phyloP scores from a whole-genome alignment of 495 filamentous ascomycete genomes.

The Tuber magnatum region DNA sequence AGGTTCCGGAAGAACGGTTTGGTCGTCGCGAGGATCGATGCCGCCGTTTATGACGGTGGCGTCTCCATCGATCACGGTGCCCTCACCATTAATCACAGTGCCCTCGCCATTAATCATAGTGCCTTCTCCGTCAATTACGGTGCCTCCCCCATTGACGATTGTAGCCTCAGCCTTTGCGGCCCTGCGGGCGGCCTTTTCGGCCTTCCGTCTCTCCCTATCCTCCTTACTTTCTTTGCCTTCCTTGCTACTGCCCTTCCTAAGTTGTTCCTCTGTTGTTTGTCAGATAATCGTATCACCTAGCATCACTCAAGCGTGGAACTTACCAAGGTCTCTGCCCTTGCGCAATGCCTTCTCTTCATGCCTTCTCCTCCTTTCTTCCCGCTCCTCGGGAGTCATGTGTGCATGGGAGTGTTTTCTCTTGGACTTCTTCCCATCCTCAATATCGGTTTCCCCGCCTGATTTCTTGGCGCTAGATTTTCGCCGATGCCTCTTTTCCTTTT shows the following conservation, averaged over 20 bases:
- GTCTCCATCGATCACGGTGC: neutral
- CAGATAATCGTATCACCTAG: neutral
- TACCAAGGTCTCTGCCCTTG: conserved; percentile 60
- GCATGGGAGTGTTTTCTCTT: conserved; percentile 28
- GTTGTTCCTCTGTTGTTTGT: conserved; percentile 18
- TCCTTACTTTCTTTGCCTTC: neutral
- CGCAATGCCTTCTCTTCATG: conserved; percentile 48
- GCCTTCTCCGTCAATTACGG: neutral
- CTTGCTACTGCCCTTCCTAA: conserved; percentile 13
- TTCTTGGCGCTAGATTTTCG: conserved; percentile 12
- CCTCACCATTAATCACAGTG: neutral
- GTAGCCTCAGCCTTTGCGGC: conserved; percentile 25
- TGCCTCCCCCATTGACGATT: neutral
- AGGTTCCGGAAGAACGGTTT: neutral
- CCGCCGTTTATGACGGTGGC: neutral
- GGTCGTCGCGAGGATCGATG: neutral
- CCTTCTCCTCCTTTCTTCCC: conserved; percentile 27
- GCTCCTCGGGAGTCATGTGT: conserved; percentile 26
- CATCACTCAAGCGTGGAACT: neutral
- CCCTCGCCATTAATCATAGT: neutral
- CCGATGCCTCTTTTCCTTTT: conserved; percentile 27
- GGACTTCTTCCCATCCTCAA: conserved; percentile 20
- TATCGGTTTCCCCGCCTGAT: conserved; percentile 18
- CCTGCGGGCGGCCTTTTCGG: conserved; percentile 24
- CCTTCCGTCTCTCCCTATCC: conserved; percentile 20